These are phyloP conservation scores for Carex cristatella DNA, from an alignment of 176 grass and related monocot genomes.

Conservation along the genomic window DNA sequence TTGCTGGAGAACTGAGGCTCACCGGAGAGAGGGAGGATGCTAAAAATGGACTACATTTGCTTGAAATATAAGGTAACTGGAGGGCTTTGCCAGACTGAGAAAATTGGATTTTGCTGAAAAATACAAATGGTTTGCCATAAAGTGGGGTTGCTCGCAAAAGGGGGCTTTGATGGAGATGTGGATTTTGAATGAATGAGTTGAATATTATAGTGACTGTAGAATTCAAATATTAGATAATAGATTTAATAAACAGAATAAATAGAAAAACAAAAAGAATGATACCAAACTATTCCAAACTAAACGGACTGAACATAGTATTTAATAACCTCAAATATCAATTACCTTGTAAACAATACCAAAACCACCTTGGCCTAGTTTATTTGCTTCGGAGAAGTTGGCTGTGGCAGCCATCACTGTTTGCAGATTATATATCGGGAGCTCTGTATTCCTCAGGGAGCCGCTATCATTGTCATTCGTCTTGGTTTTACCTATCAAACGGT, in stretches of 20 bases:
- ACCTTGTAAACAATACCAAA: slow-evolving; percentile 65
- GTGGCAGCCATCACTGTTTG: slow-evolving; percentile 34
- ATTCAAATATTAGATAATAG: neutral
- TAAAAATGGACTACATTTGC: neutral
- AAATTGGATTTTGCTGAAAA: neutral
- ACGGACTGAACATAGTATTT: neutral
- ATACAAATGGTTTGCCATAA: neutral
- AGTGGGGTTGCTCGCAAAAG: no score
- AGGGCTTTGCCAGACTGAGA: neutral
- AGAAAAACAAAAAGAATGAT: neutral
- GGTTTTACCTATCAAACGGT: neutral
- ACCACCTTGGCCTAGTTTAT: slow-evolving; percentile 47
- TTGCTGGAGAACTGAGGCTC: neutral
- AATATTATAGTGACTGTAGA: neutral
- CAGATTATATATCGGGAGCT: slow-evolving; percentile 36
- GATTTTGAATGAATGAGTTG: neutral
- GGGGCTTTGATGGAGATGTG: neutral
- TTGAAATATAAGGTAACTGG: neutral
- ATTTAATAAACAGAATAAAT: neutral
- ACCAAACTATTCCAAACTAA: neutral
- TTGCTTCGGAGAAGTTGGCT: slow-evolving; percentile 19
- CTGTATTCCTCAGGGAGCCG: neutral
- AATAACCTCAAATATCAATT: neutral
- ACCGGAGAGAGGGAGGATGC: neutral
- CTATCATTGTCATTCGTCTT: neutral